Base-by-base conservation (phyloP, 768 basidiomycete species). In the Lentinula edodes region DNA sequence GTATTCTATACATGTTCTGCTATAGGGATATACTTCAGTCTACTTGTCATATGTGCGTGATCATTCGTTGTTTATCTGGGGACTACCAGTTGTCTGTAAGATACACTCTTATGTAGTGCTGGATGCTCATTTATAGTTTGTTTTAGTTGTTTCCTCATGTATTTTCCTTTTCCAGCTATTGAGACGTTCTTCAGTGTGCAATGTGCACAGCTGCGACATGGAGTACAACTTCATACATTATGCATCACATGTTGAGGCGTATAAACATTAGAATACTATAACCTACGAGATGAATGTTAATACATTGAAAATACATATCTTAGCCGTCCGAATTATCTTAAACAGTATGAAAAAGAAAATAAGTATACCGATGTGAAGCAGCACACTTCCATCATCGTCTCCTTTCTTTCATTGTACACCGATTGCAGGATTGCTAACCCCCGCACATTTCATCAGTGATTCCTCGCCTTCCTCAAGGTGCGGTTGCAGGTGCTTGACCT, bases 401-500 rank as follows among this genome's bases (percentile, higher is more conserved):
- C 38, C 38, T 13, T 39, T 39, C 2, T 20, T 9, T 48, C 46
- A 48, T 23, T 48, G 46, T 9, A 20, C n/a, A 8, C 23, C 18
- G 6, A n/a, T 5, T 13, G 23, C 18, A n/a, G 28, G 12, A 10
- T 10, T 34, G 23, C 16, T 23, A 41, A 41, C 55, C 32, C 39
- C 55, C 13, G 41, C 76, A 3, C 69, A 68, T 38, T 74, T 65
- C 60, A 71, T 76, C 52, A 89, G 65, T 57, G 84, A 84, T 66
- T 79, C 80, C 65, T 86, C 85, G 1, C 83, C 86, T 13, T 77
- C 78, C 7, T 68, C 66, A 6, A 78, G 75, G 75, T 87, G 82
- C 34, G 89, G 90, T 76, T 89, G 76, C 56, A 90, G 69, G 60
- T 90, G 87, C 13, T 85, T 80, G 69, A 75, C 74, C 52, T 71